Evolutionary conservation across 179 eudicot genomes (phyloP).

Genomic region (Beta macrorhiza): DNA sequence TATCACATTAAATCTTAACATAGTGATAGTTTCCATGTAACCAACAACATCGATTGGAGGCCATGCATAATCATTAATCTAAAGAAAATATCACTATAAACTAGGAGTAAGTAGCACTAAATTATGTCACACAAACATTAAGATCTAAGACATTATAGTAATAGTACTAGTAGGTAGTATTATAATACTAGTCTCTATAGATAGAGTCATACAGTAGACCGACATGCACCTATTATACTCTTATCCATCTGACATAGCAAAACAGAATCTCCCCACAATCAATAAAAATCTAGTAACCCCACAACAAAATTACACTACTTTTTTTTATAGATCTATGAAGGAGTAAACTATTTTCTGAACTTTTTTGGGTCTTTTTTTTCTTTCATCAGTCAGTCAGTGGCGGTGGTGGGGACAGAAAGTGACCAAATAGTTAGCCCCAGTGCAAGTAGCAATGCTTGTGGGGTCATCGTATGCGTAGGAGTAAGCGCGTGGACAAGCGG

Average conservation of each 20-base stretch:
- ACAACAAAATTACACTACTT: constrained; percentile 9
- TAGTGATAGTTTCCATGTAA: no score
- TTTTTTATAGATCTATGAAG: constrained; percentile 1
- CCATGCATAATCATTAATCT: not conserved
- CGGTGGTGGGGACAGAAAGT: constrained; percentile 82
- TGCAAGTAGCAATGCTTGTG: constrained; percentile 91
- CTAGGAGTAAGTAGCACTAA: not conserved
- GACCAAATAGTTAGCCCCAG: constrained; percentile 67
- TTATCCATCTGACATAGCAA: constrained; percentile 28
- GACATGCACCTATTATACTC: constrained; percentile 26
- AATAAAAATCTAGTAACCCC: constrained; percentile 22
- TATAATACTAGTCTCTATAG: constrained; percentile 6
- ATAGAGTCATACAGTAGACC: constrained; percentile 15
- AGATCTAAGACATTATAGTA: constrained; percentile 9
- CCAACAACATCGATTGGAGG: no score
- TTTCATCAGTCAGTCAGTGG: constrained; percentile 7
- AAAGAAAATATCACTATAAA: not conserved
- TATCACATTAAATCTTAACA: no score
- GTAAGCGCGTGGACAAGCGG: constrained; percentile 90
- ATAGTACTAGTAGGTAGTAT: not conserved
- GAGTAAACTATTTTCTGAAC: not conserved
- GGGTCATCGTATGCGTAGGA: constrained; percentile 98
- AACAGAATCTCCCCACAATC: constrained; percentile 31
- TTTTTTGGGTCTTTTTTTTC: not conserved
- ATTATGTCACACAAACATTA: not conserved